phyloP scores from a whole-genome alignment of 768 basidiomycete genomes.

The Piloderma croceum region DNA sequence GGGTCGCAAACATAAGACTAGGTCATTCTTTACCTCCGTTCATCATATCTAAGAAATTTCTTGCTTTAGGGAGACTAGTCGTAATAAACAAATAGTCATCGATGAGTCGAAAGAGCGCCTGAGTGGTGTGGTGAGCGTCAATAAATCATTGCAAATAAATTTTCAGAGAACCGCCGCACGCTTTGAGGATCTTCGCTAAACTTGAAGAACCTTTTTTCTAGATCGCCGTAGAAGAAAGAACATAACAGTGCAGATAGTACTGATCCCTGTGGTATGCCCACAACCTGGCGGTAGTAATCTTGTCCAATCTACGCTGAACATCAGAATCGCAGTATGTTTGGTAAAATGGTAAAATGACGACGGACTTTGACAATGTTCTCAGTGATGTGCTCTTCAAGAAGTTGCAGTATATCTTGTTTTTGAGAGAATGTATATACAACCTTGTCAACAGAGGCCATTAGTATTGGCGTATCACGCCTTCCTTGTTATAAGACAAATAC shows the following conservation, averaged over 20 bases:
- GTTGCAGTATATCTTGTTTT: constrained; percentile 55
- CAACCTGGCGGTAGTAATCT: constrained; percentile 80
- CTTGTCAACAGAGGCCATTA: constrained; percentile 20
- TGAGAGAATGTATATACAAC: constrained; percentile 51
- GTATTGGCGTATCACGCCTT: background rate
- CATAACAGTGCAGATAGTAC: constrained; percentile 93
- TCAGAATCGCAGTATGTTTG: background rate
- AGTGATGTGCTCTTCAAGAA: constrained; percentile 85
- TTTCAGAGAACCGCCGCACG: constrained; percentile 39
- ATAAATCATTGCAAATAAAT: background rate
- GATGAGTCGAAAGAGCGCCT: constrained; percentile 82
- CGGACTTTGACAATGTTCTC: constrained; percentile 86
- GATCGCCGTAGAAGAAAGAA: constrained; percentile 89
- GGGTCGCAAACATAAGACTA: background rate
- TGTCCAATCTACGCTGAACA: constrained; percentile 58
- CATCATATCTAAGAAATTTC: constrained; percentile 72
- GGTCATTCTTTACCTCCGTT: constrained; percentile 42
- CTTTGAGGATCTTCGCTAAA: constrained; percentile 55
- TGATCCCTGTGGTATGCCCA: constrained; percentile 96
- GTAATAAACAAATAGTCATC: constrained; percentile 94
- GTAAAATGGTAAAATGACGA: constrained; percentile 3
- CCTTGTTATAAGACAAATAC: constrained; percentile 30
- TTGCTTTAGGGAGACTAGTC: constrained; percentile 54
- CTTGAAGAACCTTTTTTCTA: constrained; percentile 57
- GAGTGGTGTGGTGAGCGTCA: background rate